phyloP scores from a whole-genome alignment of 1,284 basidiomycete species.

The Malassezia pachydermatis region DNA sequence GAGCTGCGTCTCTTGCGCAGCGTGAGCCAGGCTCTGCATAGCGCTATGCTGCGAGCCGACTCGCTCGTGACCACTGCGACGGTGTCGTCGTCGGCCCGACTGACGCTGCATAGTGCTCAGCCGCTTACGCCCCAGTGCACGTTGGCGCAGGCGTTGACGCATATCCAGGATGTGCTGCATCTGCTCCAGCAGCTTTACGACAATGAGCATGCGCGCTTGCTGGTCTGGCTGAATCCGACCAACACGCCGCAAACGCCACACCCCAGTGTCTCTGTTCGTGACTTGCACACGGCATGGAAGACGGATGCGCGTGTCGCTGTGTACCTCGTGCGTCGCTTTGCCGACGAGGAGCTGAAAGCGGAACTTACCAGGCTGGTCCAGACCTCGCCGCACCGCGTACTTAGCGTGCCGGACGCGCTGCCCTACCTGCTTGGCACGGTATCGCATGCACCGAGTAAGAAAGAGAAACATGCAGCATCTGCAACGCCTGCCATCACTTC shows the following conservation, averaged over 20 bases:
- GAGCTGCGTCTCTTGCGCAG: conserved; percentile 79
- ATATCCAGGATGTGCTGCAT: conserved; percentile 23
- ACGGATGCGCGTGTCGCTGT: conserved; percentile 72
- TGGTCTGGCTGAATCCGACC: conserved; percentile 81
- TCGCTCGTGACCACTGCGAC: conserved; percentile 30
- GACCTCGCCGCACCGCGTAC: conserved; percentile 60
- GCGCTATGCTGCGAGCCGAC: conserved; percentile 58
- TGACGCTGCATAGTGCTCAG: conserved; percentile 11
- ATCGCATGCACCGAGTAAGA: conserved; percentile 48
- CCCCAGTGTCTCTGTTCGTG: conserved; percentile 33
- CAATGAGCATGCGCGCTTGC: conserved; percentile 74
- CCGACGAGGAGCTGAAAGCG: conserved; percentile 55
- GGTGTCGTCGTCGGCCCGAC: conserved; percentile 7
- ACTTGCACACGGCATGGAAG: conserved; percentile 58
- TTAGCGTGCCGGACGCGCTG: conserved; percentile 70
- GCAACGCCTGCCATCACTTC: too few species aligned
- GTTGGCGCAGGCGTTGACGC: conserved; percentile 21
- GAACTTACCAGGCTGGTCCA: conserved; percentile 70
- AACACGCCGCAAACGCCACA: conserved; percentile 55
- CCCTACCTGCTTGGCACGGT: conserved; percentile 65
- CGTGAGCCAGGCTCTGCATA: conserved; percentile 65
- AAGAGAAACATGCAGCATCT: neutral
- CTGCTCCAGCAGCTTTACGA: conserved; percentile 68
- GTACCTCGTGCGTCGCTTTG: conserved; percentile 76
- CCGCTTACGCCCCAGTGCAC: conserved; percentile 26